Percentiles rank a stretch among this genome's conserved stretches.
Conservation (phyloP, 345 rosid species). For the Theobroma cacao region DNA sequence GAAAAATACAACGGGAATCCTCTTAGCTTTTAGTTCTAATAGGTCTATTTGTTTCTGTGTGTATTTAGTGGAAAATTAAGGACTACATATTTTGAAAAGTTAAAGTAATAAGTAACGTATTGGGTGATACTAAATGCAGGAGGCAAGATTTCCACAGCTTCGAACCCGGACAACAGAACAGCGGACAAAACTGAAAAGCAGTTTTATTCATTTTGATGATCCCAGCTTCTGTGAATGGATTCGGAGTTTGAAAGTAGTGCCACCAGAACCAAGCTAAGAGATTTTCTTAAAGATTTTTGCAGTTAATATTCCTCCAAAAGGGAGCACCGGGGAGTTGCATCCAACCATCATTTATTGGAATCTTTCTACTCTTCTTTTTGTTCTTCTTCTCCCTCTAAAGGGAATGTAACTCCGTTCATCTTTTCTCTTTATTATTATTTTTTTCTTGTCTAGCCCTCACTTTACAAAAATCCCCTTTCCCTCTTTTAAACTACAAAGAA, state of each 20-base stretch:
- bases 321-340: neutral
- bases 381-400: neutral
- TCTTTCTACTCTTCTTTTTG: neutral
- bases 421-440: neutral
- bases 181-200: constrained; percentile 72
- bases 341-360: neutral
- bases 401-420: constrained; percentile 7
- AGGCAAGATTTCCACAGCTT: constrained; percentile 91
- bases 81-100: neutral
- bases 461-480: neutral
- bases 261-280: constrained; percentile 65
- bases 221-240: constrained; percentile 95
- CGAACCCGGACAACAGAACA: constrained; percentile 59
- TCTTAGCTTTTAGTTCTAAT: neutral
- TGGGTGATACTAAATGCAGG: constrained; percentile 42
- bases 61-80: neutral
- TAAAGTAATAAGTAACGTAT: neutral
- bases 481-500: neutral
- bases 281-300: neutral
- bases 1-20: neutral
- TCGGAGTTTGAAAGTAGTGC: constrained; percentile 69
- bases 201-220: constrained; percentile 84
- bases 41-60: neutral
- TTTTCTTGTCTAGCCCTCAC: neutral
- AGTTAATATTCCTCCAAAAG: neutral